phyloP scores from a whole-genome alignment of 306 rosid species.

The Vachellia pachyceras region DNA sequence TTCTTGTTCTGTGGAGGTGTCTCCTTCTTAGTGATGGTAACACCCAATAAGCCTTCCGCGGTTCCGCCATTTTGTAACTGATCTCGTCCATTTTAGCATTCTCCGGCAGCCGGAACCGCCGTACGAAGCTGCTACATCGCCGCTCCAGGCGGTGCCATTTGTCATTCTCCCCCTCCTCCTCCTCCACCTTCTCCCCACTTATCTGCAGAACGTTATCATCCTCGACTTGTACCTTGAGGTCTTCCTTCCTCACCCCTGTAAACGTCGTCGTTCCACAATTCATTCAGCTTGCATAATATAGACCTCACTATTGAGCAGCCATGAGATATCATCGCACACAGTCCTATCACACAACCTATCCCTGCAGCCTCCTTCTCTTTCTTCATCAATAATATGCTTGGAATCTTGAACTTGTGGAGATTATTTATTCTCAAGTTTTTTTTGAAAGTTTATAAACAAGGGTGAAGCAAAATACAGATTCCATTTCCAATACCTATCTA shows the following conservation, averaged over 20 bases:
- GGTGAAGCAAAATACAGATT: too few relatives aligned
- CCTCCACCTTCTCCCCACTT: slow-evolving; percentile 51
- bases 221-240: slow-evolving; percentile 50
- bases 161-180: slow-evolving; percentile 22
- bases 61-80: slow-evolving; percentile 36
- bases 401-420: background rate
- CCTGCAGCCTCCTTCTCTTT: slow-evolving; percentile 42
- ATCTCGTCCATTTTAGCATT: slow-evolving; percentile 30
- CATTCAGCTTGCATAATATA: slow-evolving; percentile 36
- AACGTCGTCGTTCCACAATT: background rate
- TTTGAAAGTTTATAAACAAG: too few relatives aligned
- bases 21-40: slow-evolving; percentile 39
- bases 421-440: background rate
- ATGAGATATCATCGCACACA: slow-evolving; percentile 49
- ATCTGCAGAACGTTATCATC: slow-evolving; percentile 44
- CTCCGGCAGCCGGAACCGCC: slow-evolving; percentile 46
- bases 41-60: slow-evolving; percentile 8
- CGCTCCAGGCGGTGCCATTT: slow-evolving; percentile 49
- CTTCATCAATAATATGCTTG: background rate
- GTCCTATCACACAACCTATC: slow-evolving; percentile 49
- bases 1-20: slow-evolving; percentile 9
- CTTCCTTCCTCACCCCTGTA: slow-evolving; percentile 38
- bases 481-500: too few relatives aligned
- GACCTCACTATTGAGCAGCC: slow-evolving; percentile 42
- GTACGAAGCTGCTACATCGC: slow-evolving; percentile 36